Base-by-base conservation (phyloP, 2,329 filamentous ascomycete species). In the Corynespora cassiicola region DNA sequence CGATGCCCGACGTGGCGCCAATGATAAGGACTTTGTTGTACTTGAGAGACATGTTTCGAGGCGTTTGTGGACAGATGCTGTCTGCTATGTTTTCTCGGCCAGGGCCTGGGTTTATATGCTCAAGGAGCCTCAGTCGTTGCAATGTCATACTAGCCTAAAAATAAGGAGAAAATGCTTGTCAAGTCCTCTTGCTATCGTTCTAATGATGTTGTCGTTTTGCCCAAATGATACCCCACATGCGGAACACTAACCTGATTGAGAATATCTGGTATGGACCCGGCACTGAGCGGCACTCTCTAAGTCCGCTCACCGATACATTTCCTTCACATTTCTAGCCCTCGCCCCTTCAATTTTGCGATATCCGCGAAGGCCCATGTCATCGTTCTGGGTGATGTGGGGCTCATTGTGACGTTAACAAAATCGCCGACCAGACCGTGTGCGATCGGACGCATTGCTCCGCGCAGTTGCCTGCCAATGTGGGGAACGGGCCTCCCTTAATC, bases 11-110 rank as follows among this genome's bases (percentile, higher is more conserved):
- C 10, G 74, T 78, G 23, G 77, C 78, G n/a, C 79, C 78, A 7
- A 81, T 64, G 18, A 81, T 59, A 7, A 80, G 70, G 14, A 78
- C 69, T 58, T 79, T 78, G 47, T 74, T 75, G 65, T 79, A 80
- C 23, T 61, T 60, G 42, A 75, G 65, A 44, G 69, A 53, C 75
- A 77, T 69, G 44, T 39, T 63, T 36, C 18, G 50, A 18, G 14
- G 25, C 34, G 20, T 18, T 14, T 34, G 29, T n/a, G 24, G 31
- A 7, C 20, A 24, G 28, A 36, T 39, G 21, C 5, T 15, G n/a
- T 37, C 28, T 31, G 33, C 30, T 7, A 31, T 9, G 24, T 31
- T 33, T 12, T 26, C 12, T 27, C 36, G 26, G 26, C 21, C 31
- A 11, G 24, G 24, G 5, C 6, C 11, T 22, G 22, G 31, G 24